Conservation (phyloP, 257 asterid genomes). For the Cinchona pubescens region DNA sequence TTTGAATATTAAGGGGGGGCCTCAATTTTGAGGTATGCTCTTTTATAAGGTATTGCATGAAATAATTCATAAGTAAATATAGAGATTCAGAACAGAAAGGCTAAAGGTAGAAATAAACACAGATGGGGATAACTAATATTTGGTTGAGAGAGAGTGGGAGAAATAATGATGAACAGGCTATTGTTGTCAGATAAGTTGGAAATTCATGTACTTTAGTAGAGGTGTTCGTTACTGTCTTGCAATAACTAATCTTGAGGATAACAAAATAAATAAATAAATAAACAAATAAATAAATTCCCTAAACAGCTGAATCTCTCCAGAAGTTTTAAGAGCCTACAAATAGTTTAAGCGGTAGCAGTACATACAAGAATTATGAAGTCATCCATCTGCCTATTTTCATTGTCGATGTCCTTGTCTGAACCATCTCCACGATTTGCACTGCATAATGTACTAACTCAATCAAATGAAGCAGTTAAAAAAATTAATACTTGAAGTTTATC, state of each 20-base stretch:
- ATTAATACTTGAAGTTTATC: conserved; percentile 27
- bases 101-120: background rate
- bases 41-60: background rate
- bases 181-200: background rate
- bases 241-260: background rate
- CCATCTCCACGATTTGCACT: conserved; percentile 67
- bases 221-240: background rate
- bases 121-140: background rate
- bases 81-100: conserved; percentile 1
- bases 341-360: conserved; percentile 20
- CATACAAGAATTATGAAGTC: conserved; percentile 86
- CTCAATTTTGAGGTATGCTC: no score
- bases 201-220: background rate
- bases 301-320: background rate
- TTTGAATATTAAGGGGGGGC: no score
- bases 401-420: conserved; percentile 62
- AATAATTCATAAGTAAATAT: no score
- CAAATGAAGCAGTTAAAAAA: conserved; percentile 25
- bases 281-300: no score
- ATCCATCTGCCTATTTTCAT: conserved; percentile 57
- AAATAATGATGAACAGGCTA: background rate
- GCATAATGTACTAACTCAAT: conserved; percentile 46
- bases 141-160: background rate
- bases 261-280: no score
- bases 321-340: conserved; percentile 13